Evolutionary conservation across 768 basidiomycete genomes (phyloP), one percentile per base, ranked within the genome.

Genomic region (Panellus pusillus): DNA sequence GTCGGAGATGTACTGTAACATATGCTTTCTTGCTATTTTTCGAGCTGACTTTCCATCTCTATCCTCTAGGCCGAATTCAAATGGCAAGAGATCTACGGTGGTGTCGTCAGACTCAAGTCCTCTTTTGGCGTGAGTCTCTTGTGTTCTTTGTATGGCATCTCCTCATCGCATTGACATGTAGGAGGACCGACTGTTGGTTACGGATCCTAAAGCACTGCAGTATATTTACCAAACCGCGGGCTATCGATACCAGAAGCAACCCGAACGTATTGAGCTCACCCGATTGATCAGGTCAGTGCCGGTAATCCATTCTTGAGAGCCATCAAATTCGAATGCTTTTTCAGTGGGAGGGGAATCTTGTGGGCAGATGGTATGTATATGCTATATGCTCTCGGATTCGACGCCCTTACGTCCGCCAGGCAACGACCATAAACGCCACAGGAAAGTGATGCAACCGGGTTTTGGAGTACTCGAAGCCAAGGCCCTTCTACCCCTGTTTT

Each of bases 151-250:
- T 29, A 14, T 31, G 32, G 24, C 14, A 60, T 38, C 18, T 42
- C 41, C 35, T 47, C 32, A 50, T 12, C 29, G 40, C 40, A 27
- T 4, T 18, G 41, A 45, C 32, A 38, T 36, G 14, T 48, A 79
- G 79, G 73, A 72, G 57, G 73, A 79, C 50, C 68, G 72, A 24
- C 73, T 81, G 15, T 61, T 79, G 31, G 58, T 80, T 4, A 66
- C 76, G 6, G 80, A 82, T 61, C 73, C 77, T 5, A 80, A 81
- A 57, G 79, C 77, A 3, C 66, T 77, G 28, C 73, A 75, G 43
- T 72, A 74, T 53, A 74, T 80, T 35, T 72, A 75, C 54, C 71
- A 73, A 27, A 75, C 75, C 2, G 69, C 74, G 3, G 74, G 69
- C 2, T 77, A 81, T 51, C 66, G 67, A 20, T 81, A 74, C 53